Base-by-base conservation (phyloP, 2,329 filamentous ascomycete species). In the Diaporthe vaccinii region DNA sequence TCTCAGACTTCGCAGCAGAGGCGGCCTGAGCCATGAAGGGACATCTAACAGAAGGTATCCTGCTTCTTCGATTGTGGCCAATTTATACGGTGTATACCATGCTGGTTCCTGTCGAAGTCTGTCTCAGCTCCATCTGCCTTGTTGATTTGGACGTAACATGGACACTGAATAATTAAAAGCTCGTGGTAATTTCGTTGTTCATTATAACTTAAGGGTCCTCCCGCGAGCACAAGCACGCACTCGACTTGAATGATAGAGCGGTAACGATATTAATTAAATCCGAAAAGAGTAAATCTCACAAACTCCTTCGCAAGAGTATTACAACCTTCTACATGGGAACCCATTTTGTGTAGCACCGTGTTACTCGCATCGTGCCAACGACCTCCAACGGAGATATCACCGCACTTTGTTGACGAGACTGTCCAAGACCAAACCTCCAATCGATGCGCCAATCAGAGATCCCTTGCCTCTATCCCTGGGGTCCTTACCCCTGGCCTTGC, bases 341-440 rank as follows among this genome's bases (percentile, higher is more conserved):
- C 34, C 49, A 22, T 55, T 9, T 20, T 14, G 31, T 20, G 22
- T 34, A 28, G 2, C 4, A 53, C 31, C 22, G 7, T 20, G 8
- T 31, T 25, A 25, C n/a, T 39, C 3, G 31, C 14, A 34, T 10
- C 14, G 31, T 36, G 31, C 31, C 65, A 39, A 5, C 22, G 12
- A 28, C 36, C 31, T 8, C 31, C 22, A 20, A 14, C 14, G 7
- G n/a, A 69, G 2, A 55, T 12, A 41, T 39, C 25, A 69, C 28
- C 57, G 46, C 34, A 73, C 46, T 22, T 61, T 65, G 46, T 73
- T 61, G n/a, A 73, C 71, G 9, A 73, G 58, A 28, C 71, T 65
- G 20, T 73, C 71, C 39, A 73, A 51, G 17, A 73, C 58, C 46
- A 73, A n/a, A 9, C 71, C 71, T 17, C 71, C 71, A n/a, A 73